Evolutionary conservation across 495 filamentous ascomycete species (phyloP).

Genomic region (Peziza echinospora): DNA sequence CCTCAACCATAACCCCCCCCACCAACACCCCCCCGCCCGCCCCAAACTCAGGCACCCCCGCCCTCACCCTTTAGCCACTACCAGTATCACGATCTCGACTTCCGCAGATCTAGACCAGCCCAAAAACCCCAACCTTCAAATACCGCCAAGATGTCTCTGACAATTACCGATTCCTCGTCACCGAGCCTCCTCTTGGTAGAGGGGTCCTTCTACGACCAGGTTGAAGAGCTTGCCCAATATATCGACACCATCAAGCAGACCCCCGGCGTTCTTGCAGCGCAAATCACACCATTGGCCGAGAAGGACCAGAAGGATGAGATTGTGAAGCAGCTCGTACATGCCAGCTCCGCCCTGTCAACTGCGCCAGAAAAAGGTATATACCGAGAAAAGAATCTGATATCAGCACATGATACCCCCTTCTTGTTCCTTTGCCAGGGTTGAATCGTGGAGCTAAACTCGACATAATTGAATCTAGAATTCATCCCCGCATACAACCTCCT

Average conservation of each 20-base stretch:
- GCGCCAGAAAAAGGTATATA: conserved; percentile 73
- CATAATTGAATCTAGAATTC: conserved; percentile 39
- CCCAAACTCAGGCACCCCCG: no score
- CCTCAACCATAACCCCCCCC: not conserved
- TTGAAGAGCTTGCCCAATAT: not conserved
- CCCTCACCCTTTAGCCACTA: no score
- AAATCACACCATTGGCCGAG: conserved; percentile 36
- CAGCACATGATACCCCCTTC: no score
- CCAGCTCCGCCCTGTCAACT: conserved; percentile 45
- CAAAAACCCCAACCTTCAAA: conserved; percentile 1
- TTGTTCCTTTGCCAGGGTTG: not conserved
- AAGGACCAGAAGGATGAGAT: conserved; percentile 63
- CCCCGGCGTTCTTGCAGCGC: not conserved
- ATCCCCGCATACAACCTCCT: conserved; percentile 88
- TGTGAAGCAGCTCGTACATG: conserved; percentile 66
- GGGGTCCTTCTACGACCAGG: not conserved
- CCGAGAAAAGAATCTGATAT: conserved; percentile 1
- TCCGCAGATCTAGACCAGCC: no score
- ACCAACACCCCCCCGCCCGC: not conserved
- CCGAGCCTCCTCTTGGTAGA: conserved; percentile 2
- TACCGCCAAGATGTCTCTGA: conserved; percentile 2
- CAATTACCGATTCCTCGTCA: not conserved
- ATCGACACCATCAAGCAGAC: not conserved
- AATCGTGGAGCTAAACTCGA: not conserved
- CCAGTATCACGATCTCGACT: no score